These are phyloP conservation scores for Actinomortierella wolfii DNA, from an alignment of 371 early-diverging fungal species.

Conservation along the genomic window DNA sequence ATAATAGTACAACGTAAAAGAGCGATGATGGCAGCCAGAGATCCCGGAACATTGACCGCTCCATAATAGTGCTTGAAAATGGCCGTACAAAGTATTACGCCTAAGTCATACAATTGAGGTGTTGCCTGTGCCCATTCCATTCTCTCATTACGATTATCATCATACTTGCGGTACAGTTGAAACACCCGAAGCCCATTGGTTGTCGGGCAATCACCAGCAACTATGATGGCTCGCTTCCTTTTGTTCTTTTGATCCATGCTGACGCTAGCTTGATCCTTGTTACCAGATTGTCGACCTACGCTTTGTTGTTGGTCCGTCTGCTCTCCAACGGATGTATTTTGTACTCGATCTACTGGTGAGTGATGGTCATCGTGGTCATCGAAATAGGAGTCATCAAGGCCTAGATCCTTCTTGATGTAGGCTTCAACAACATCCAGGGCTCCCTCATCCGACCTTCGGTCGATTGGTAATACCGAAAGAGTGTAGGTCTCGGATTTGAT, in stretches of 20 bases:
- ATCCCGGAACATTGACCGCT: background rate
- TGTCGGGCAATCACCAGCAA: conserved; percentile 17
- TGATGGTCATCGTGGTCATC: background rate
- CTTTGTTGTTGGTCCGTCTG: conserved; percentile 8
- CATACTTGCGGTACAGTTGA: conserved; percentile 2
- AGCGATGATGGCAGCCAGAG: conserved; percentile 3
- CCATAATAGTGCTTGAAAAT: conserved; percentile 18
- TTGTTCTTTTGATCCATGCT: conserved; percentile 4
- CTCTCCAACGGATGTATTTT: conserved; percentile 11
- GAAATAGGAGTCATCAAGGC: conserved; percentile 7
- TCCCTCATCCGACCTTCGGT: too few species aligned
- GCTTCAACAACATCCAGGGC: too few species aligned
- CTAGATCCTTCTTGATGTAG: too few species aligned
- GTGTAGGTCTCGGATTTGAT: too few species aligned
- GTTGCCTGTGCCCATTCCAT: conserved; percentile 12
- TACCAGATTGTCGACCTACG: conserved; percentile 12
- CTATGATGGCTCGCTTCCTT: conserved; percentile 6
- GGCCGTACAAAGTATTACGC: conserved; percentile 12
- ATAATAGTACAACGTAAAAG: conserved; percentile 5
- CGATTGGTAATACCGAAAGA: too few species aligned
- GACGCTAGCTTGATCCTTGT: conserved; percentile 6
- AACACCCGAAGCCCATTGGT: conserved; percentile 10
- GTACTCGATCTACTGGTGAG: too few species aligned
- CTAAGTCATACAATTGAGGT: conserved; percentile 15
- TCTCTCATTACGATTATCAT: conserved; percentile 2